These are phyloP conservation scores for Syncephalastrum monosporum DNA, from an alignment of 371 early-diverging fungal genomes.

Conservation along the genomic window DNA sequence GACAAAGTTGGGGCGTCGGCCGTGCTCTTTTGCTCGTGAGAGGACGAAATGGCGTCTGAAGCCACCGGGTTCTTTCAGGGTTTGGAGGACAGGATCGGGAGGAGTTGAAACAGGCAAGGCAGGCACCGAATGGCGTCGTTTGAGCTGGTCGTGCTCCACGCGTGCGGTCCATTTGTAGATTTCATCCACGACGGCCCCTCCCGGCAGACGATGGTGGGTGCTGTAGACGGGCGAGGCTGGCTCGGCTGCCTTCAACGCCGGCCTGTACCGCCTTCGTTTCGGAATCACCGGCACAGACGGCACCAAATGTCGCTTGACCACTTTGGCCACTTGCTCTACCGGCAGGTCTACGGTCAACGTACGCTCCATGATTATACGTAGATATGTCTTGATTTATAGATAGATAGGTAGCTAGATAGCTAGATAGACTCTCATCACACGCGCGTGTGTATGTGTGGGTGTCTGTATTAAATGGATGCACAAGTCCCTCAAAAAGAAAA, in stretches of 20 bases:
- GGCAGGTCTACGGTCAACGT: slow-evolving; percentile 58
- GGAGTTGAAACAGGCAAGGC: slow-evolving; percentile 17
- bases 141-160: slow-evolving; percentile 57
- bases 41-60: slow-evolving; percentile 85
- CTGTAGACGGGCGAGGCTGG: slow-evolving; percentile 25
- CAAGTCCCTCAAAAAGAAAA: too few relatives aligned
- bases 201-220: slow-evolving; percentile 51
- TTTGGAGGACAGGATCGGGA: slow-evolving; percentile 40
- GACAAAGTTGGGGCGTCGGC: slow-evolving; percentile 69
- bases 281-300: slow-evolving; percentile 21
- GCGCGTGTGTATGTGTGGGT: too few relatives aligned
- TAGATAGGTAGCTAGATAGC: too few relatives aligned
- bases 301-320: slow-evolving; percentile 71
- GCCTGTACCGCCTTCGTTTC: slow-evolving; percentile 2
- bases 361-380: slow-evolving; percentile 30
- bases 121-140: slow-evolving; percentile 47
- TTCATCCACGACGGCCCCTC: slow-evolving; percentile 83
- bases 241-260: slow-evolving; percentile 24
- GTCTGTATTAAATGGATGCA: too few relatives aligned
- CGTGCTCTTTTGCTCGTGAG: slow-evolving; percentile 68
- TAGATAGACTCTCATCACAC: too few relatives aligned
- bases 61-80: slow-evolving; percentile 77
- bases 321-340: slow-evolving; percentile 69
- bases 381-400: too few relatives aligned
- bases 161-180: slow-evolving; percentile 92